A percentile compares a stretch with the other conserved stretches of the same genome.
Conservation (phyloP, 148 eudicot species). For the Silene uniflora region DNA sequence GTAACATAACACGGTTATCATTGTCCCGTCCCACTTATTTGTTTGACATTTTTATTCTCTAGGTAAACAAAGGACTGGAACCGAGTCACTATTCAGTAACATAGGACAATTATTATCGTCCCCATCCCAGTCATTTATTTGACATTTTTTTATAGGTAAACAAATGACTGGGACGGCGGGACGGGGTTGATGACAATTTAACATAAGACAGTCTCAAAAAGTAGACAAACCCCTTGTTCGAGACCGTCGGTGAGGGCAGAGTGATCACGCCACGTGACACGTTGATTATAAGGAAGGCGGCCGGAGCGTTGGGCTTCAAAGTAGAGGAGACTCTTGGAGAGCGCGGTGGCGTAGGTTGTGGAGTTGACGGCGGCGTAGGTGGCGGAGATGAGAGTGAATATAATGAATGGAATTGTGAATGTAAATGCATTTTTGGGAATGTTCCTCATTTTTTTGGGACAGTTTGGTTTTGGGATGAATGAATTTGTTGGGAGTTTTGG, state of each 20-base stretch:
- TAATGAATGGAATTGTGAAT: slow-evolving; percentile 5
- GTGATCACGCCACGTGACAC: slow-evolving; percentile 64
- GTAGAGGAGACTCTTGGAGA: slow-evolving; percentile 57
- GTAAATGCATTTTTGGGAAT: slow-evolving; percentile 4
- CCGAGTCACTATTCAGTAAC: too few relatives aligned
- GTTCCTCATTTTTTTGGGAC: neutral
- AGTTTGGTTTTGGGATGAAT: neutral
- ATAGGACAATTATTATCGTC: too few relatives aligned
- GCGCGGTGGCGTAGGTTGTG: slow-evolving; percentile 45
- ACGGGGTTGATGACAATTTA: too few relatives aligned
- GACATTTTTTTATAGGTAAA: too few relatives aligned
- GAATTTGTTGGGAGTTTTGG: neutral
- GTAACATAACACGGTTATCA: too few relatives aligned
- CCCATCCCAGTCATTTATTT: too few relatives aligned
- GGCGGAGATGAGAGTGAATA: neutral
- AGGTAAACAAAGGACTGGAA: too few relatives aligned
- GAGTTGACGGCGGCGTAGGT: slow-evolving; percentile 4
- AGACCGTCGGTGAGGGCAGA: slow-evolving; percentile 78
- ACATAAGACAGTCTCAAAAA: neutral
- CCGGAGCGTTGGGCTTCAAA: slow-evolving; percentile 80
- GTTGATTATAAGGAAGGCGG: slow-evolving; percentile 64
- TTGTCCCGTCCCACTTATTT: too few relatives aligned
- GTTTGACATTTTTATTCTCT: too few relatives aligned
- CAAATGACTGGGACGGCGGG: too few relatives aligned
- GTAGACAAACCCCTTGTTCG: slow-evolving; percentile 47